Base-by-base conservation (phyloP, 208 protist species). In the Trypanosoma mega region DNA sequence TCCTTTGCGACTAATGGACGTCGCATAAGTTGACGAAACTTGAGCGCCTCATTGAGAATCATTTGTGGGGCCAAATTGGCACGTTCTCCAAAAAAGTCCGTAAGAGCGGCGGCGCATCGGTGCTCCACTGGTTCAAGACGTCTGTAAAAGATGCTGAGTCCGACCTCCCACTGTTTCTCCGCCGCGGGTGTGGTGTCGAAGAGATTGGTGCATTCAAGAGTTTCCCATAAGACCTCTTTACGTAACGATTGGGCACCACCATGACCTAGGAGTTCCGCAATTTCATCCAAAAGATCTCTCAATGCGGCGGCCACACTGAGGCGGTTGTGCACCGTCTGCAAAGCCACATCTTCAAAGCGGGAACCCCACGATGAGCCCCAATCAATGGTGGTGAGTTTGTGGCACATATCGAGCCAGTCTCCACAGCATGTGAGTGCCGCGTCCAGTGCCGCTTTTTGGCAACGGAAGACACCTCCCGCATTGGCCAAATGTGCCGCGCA, bases 101-200 rank as follows among this genome's bases (percentile, higher is more conserved):
- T 69, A 30, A 97, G 76, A 18, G 78, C 76, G 16, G 63, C 52
- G 1, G 91, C 89, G 45, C 85, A 93, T 26, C 81, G 85, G 43
- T 94, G 85, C 59, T 94, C 90, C 53, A 92, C 70, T 2, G 87
- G 83, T 47, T 94, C 84, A 20, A 94, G 58, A n/a, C 86, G 81
- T 8, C 85, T 71, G 63, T 94, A 86, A 65, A 90, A 97, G 4
- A 81, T 66, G 50, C 64, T 78, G 20, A 93, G 57, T 11, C 68
- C 78, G 20, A 65, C 36, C 43, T 69, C 66, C 90, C 90, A 96
- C 80, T 81, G 65, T 52, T 78, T 76, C 52, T 87, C 73, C 30
- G 62, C 72, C n/a, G 43, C 55, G 2, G 68, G 34, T 3, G 78
- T 80, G 26, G 78, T 78, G 66, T 80, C 34, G 62, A 93, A 85